A percentile compares a stretch with the other conserved stretches of the same genome.
These are phyloP conservation scores for Colletotrichum chrysophilum DNA, from an alignment of 2,329 filamentous ascomycete species.

Conservation along the genomic window DNA sequence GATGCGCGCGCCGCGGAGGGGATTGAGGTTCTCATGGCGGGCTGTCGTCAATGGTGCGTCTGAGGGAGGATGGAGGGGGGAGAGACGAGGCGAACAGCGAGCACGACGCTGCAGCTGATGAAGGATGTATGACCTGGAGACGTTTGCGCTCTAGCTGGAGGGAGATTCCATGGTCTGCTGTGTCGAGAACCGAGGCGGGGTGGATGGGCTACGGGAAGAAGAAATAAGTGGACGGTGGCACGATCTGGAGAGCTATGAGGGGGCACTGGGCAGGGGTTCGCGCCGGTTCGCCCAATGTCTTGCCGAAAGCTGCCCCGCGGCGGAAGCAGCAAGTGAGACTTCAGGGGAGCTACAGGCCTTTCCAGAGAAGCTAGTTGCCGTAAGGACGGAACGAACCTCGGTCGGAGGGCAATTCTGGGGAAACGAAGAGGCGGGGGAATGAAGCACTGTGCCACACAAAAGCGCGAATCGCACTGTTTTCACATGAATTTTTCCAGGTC, in stretches of 20 bases:
- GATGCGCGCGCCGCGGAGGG: not conserved
- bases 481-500: not conserved
- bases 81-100: not conserved
- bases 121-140: fast-evolving
- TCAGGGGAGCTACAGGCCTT: not conserved
- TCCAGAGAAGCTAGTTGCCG: not conserved
- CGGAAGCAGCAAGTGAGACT: not conserved
- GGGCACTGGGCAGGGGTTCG: not conserved
- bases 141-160: not conserved
- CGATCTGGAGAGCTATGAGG: not conserved
- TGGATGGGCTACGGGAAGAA: not conserved
- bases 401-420: constrained; percentile 5
- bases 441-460: fast-evolving
- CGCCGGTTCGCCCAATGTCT: not conserved
- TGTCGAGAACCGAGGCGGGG: not conserved
- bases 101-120: fast-evolving
- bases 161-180: not conserved
- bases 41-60: not conserved
- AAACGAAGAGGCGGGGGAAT: not conserved
- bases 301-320: not conserved
- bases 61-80: not conserved
- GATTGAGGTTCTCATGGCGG: not conserved
- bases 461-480: not conserved
- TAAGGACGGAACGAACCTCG: constrained; percentile 4
- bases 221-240: not conserved